These are phyloP conservation scores for Ailanthus altissimus DNA, from an alignment of 345 rosid species.

Conservation along the genomic window DNA sequence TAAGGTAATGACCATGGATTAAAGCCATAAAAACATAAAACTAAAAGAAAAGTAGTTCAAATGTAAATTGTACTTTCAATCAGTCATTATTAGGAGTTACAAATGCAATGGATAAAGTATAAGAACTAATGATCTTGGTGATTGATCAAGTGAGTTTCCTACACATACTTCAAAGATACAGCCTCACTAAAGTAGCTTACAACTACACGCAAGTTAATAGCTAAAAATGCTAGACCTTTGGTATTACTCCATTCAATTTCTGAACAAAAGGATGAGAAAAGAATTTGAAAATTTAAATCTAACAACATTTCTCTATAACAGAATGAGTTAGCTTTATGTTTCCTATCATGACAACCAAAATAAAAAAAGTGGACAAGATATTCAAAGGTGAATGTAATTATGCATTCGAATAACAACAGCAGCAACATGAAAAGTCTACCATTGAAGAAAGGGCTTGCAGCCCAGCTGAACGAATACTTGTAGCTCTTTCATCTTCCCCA, in stretches of 20 bases:
- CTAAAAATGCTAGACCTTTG: neutral
- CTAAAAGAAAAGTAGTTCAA: neutral
- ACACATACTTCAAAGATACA: neutral
- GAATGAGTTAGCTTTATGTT: neutral
- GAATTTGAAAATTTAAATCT: neutral
- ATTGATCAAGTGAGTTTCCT: neutral
- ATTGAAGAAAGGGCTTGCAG: slow-evolving; percentile 89
- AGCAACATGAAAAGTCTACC: slow-evolving; percentile 46
- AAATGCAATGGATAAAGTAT: neutral
- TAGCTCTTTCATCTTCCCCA: slow-evolving; percentile 70
- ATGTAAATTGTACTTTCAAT: neutral
- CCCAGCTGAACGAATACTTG: slow-evolving; percentile 62
- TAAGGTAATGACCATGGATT: neutral
- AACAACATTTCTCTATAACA: neutral
- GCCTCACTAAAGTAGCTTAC: neutral
- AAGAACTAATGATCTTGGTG: neutral
- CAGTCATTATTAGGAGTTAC: neutral
- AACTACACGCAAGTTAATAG: neutral
- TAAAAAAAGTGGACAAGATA: neutral
- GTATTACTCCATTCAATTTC: neutral
- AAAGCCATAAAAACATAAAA: neutral
- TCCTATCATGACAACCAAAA: neutral
- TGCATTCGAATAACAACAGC: slow-evolving; percentile 3
- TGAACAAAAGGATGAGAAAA: neutral
- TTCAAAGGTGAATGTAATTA: slow-evolving; percentile 6